Base-by-base conservation (phyloP, 202 grass and related monocot genomes). In the Setaria italica region DNA sequence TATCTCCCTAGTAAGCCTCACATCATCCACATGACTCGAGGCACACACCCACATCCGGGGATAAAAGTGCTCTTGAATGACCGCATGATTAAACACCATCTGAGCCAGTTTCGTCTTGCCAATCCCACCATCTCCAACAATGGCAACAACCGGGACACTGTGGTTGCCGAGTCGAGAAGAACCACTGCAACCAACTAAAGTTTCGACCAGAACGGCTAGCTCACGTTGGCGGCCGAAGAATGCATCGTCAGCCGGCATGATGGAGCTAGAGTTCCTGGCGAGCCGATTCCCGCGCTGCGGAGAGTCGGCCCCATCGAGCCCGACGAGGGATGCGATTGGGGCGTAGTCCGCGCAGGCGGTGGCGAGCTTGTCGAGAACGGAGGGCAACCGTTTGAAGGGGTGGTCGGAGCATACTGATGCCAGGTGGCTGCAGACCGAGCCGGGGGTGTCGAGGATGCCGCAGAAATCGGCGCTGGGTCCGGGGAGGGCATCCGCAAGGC, bases 91-190 rank as follows among this genome's bases (percentile, higher is more conserved):
- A 55, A 75, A 80, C 19, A 20, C 81, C 80, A 80, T 58, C 67
- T 90, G 79, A 6, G 60, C 80, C 42, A 90, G 65, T 54, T 54
- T 80, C 11, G 84, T 90, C 74, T 87, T 90, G n/a, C 89, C 89
- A 0, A 87, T 79, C 19, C 84, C 84, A 5, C 84, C 89, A 30
- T 87, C 72, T 3, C 75, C 89, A 47, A 84, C 84, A 66, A 87
- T 69, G 6, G 84, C 80, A 13, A 90, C 49, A 74, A 80, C 43
- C 20, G 84, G 73, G 77, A 76, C 67, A 11, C 65, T 12, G 25
- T 47, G 66, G 4, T 43, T 79, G 13, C 54, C 19, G 19, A 19
- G 51, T 25, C 43, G 80, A 65, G 47, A 32, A 17, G 74, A 51
- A 30, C 47, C 71, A 55, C 14, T 48, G 33, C 60, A 70, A 11